Percentiles rank a stretch among this genome's conserved stretches.
phyloP scores from a whole-genome alignment of 306 rosid genomes.

The Trifolium repens region DNA sequence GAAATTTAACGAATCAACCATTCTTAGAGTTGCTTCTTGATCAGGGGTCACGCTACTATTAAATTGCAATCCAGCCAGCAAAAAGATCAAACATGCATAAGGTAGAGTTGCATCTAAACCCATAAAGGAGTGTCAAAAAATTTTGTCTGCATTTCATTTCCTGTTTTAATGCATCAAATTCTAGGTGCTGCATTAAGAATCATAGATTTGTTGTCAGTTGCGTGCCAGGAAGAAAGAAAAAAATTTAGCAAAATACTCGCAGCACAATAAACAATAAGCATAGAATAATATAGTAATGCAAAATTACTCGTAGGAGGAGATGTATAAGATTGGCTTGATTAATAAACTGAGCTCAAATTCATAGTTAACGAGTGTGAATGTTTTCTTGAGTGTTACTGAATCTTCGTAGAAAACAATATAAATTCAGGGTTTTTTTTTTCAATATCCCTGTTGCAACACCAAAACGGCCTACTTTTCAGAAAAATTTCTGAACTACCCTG shows the following conservation, averaged over 20 bases:
- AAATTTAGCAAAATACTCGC: background rate
- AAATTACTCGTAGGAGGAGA: background rate
- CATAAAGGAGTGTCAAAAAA: background rate
- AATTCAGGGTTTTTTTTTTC: too few species aligned
- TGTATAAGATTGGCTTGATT: background rate
- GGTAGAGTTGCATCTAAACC: conserved; percentile 8
- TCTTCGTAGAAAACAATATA: background rate
- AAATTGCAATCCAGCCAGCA: conserved; percentile 4
- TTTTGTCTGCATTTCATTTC: background rate
- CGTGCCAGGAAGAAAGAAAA: background rate
- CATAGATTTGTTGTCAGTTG: conserved; percentile 22
- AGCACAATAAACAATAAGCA: background rate
- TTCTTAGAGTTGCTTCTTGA: conserved; percentile 17
- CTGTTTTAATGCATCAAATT: conserved; percentile 45
- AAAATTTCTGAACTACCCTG: too few species aligned
- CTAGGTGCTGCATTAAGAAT: conserved; percentile 65
- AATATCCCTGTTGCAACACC: too few species aligned
- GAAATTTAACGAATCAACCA: conserved; percentile 6
- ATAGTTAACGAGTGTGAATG: background rate
- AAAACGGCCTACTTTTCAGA: too few species aligned
- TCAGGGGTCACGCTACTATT: conserved; percentile 27
- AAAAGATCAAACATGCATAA: conserved; percentile 17
- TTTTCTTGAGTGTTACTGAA: background rate
- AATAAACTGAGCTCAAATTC: conserved; percentile 10
- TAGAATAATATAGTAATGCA: background rate